phyloP scores from a whole-genome alignment of 1,139 yeast genomes.

The Debaryomycetaceae sp. region DNA sequence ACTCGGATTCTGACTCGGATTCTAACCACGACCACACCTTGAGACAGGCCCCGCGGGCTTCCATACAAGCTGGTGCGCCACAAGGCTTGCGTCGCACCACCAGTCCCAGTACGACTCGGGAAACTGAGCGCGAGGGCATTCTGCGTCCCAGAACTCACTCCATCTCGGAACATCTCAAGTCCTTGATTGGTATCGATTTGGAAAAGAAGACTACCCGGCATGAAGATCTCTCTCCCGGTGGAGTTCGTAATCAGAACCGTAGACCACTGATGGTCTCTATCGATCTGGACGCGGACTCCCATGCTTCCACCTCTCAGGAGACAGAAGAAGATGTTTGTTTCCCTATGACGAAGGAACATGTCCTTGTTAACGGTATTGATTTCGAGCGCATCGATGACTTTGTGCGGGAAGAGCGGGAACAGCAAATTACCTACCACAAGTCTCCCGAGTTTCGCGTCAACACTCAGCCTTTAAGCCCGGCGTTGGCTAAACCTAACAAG shows the following conservation, averaged over 20 bases:
- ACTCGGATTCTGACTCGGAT: slow-evolving; percentile 2
- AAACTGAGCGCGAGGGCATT: background rate
- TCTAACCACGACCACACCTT: slow-evolving; percentile 1
- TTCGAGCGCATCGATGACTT: slow-evolving; percentile 73
- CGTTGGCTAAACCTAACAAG: slow-evolving; percentile 11
- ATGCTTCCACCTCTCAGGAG: slow-evolving; percentile 66
- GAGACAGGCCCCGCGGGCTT: background rate
- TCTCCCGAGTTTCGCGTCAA: background rate
- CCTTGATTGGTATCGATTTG: slow-evolving; percentile 2
- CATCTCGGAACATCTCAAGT: slow-evolving; percentile 11
- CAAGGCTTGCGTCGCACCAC: slow-evolving; percentile 1
- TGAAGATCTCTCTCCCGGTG: slow-evolving; percentile 7
- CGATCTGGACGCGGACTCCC: slow-evolving; percentile 61
- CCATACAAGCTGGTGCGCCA: background rate
- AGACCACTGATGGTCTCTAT: slow-evolving; percentile 28
- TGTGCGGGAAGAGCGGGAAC: slow-evolving; percentile 42
- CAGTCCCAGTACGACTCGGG: background rate
- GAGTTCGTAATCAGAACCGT: no score
- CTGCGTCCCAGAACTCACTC: slow-evolving; percentile 18
- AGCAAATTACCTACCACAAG: slow-evolving; percentile 9
- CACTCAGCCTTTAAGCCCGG: background rate
- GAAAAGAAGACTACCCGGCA: slow-evolving; percentile 5
- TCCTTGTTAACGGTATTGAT: slow-evolving; percentile 63
- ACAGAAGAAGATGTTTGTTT: slow-evolving; percentile 97
- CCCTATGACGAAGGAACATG: slow-evolving; percentile 89